phyloP scores from a whole-genome alignment of 371 early-diverging fungal genomes.

The Smittium culicis region DNA sequence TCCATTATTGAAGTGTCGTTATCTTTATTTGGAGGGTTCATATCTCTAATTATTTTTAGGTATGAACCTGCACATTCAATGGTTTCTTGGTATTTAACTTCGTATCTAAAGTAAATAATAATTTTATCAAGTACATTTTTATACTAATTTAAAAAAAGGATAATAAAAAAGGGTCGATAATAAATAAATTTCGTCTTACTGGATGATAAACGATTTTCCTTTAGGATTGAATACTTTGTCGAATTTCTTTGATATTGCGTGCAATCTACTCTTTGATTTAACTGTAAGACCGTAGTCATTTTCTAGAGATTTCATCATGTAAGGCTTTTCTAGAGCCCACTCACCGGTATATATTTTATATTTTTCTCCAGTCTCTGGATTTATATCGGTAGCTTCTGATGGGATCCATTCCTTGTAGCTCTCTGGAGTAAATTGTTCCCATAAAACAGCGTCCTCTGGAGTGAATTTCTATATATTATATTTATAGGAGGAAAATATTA shows the following conservation, averaged over 20 bases:
- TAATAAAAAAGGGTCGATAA: conserved; percentile 1
- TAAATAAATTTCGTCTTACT: conserved; percentile 25
- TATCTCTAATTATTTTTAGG: conserved; percentile 60
- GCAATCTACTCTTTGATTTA: conserved; percentile 46
- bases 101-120: too few relatives aligned
- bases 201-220: conserved; percentile 63
- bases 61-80: conserved; percentile 97
- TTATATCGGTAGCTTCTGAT: conserved; percentile 46
- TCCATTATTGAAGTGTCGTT: conserved; percentile 18
- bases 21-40: background rate
- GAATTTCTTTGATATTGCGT: conserved; percentile 48
- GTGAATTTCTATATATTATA: conserved; percentile 14
- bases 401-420: conserved; percentile 48
- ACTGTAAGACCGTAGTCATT: conserved; percentile 57
- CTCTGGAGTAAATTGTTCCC: conserved; percentile 55
- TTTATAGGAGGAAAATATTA: too few relatives aligned
- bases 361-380: conserved; percentile 23
- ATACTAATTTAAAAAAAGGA: conserved; percentile 16
- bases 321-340: conserved; percentile 57
- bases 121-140: background rate
- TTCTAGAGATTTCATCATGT: conserved; percentile 36
- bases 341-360: conserved; percentile 50
- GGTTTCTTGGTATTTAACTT: conserved; percentile 85
- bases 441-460: conserved; percentile 29
- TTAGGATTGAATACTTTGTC: conserved; percentile 35